A percentile compares a stretch with the other conserved stretches of the same genome.
Conservation (phyloP, 192 early-diverging fungal genomes). For the Allomyces macrogynus region DNA sequence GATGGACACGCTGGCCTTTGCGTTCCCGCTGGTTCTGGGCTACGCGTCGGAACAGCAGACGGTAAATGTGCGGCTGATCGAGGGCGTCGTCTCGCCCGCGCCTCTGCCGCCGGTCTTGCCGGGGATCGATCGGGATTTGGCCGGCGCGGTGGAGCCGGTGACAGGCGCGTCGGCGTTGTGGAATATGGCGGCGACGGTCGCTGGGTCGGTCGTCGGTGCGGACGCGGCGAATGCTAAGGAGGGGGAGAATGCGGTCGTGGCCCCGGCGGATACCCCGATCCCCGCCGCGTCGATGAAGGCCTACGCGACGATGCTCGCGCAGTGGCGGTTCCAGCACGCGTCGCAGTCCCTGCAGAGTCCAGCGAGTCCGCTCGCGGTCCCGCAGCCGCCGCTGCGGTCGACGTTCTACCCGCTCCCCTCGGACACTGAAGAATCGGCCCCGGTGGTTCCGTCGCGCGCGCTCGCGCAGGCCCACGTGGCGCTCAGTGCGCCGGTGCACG, state of each 20-base stretch:
- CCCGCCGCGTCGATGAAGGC: background rate
- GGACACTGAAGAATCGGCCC: background rate
- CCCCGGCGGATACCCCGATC: background rate
- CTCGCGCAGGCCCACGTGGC: background rate
- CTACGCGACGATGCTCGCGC: background rate
- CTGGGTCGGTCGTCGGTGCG: too few relatives aligned
- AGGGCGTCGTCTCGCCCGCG: background rate
- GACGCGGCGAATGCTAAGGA: too few relatives aligned
- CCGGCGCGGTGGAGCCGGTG: too few relatives aligned
- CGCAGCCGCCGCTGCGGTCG: too few relatives aligned
- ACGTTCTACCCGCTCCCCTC: too few relatives aligned
- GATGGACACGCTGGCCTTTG: background rate
- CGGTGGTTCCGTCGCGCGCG: background rate
- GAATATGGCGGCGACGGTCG: too few relatives aligned
- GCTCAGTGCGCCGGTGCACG: background rate
- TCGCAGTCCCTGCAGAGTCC: background rate
- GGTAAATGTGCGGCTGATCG: background rate
- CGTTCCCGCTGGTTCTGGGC: background rate
- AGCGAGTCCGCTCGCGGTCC: too few relatives aligned
- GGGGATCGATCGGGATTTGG: too few relatives aligned
- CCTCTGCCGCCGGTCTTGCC: background rate
- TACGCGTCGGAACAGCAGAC: background rate
- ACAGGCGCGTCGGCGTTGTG: too few relatives aligned
- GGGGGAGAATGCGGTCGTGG: background rate
- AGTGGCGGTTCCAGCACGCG: background rate